Conservation (phyloP, 345 rosid genomes). For the Physaria fendleri region DNA sequence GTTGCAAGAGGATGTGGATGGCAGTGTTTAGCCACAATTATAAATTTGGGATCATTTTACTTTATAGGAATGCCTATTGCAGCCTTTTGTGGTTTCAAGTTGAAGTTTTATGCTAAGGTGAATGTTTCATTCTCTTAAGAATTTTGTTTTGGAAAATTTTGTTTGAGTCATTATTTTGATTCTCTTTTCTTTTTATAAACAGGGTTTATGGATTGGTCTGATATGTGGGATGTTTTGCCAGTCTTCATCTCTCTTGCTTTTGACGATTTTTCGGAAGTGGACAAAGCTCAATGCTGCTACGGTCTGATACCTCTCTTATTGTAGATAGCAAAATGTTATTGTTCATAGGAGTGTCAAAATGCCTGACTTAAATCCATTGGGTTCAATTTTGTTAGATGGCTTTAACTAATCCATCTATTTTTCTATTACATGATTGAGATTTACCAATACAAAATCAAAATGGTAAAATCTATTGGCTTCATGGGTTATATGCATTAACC, state of each 20-base stretch:
- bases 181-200: slow-evolving; percentile 3
- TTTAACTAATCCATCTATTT: no score
- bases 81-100: slow-evolving; percentile 44
- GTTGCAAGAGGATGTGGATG: slow-evolving; percentile 78
- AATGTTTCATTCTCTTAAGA: background rate
- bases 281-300: slow-evolving; percentile 10
- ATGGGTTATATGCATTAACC: no score
- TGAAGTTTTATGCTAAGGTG: slow-evolving; percentile 46
- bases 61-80: slow-evolving; percentile 47
- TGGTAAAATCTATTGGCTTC: no score
- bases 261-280: slow-evolving; percentile 50
- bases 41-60: slow-evolving; percentile 48
- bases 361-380: no score
- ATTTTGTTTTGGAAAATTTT: background rate
- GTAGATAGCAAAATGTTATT: no score
- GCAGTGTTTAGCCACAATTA: slow-evolving; percentile 50
- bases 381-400: no score
- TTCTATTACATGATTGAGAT: no score
- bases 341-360: no score
- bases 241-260: slow-evolving; percentile 37
- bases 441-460: no score
- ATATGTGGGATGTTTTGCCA: slow-evolving; percentile 54
- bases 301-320: background rate
- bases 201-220: slow-evolving; percentile 80
- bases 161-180: background rate